Base-by-base conservation (phyloP, 257 asterid genomes). In the Ilex asprella region DNA sequence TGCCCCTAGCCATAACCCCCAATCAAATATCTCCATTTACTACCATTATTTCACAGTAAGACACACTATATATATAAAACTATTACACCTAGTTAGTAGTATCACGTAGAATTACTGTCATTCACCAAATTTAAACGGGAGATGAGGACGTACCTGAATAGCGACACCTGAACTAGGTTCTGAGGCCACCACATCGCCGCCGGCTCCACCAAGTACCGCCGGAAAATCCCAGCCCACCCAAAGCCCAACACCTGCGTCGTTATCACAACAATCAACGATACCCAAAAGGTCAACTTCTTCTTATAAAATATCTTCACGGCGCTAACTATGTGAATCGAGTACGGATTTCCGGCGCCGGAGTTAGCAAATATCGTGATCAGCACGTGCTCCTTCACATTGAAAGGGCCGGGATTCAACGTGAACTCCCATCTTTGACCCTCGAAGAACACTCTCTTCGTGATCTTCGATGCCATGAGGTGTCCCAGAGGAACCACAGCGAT, bases 111-210 rank as follows among this genome's bases (percentile, higher is more conserved):
- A 21, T 21, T 21, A 21, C 27, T 21, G 27, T 21, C 27, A 21
- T 21, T 21, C 27, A 21, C 27, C 27, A 21, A 21, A 21, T 21
- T 21, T 21, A 21, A 21, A 0, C 27, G 1, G 27, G 27, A 21
- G 27, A 44, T 12, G 50, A 44, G 0, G 13, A 49, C 2, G 54
- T 32, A 63, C 68, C 68, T 63, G 54, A 63, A 63, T 14, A 63
- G 41, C 39, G 68, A 63, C 12, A 63, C 61, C 6, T 63, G 68
- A 2, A 63, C 68, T 0, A 63, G 60, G 30, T 63, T 63, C 0
- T 63, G 68, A 31, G 68, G 68, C 68, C 68, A 63, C 68, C 68
- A 63, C 68, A 63, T 63, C 3, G 68, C 60, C 15, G 68, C 68
- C 2, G 68, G 68, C 60, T 63, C 68, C 60, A 63, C 68, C 68